A percentile compares a stretch with the other conserved stretches of the same genome.
Conservation (phyloP, 352 stramenopile genomes). For the Globisporangium barbulae region DNA sequence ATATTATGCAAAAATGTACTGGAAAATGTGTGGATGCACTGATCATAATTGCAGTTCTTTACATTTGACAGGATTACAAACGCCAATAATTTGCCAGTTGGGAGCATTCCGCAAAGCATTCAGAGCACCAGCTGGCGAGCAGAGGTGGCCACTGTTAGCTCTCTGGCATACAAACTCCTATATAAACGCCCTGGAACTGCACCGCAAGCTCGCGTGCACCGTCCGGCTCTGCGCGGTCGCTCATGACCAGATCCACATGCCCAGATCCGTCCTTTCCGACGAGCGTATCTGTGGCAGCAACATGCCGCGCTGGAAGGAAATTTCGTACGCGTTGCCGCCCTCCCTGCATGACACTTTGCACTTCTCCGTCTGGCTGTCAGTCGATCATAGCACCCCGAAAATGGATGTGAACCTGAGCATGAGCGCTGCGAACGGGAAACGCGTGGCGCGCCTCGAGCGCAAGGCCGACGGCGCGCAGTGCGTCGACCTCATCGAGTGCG, state of each 20-base stretch:
- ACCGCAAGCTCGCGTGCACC: not conserved
- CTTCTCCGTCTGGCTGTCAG: not conserved
- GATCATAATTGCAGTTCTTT: not conserved
- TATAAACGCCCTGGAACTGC: not conserved
- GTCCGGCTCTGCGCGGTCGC: not conserved
- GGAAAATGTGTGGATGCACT: too few relatives aligned
- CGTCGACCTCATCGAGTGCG: constrained; percentile 57
- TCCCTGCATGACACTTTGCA: not conserved
- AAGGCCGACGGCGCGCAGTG: constrained; percentile 31
- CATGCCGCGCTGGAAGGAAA: not conserved
- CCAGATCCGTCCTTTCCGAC: too few relatives aligned
- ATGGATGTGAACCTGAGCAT: not conserved
- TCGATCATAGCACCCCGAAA: not conserved
- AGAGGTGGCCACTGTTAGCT: not conserved
- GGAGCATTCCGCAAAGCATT: not conserved
- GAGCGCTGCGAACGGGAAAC: not conserved
- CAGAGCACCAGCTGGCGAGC: not conserved
- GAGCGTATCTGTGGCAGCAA: not conserved
- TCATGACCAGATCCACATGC: not conserved
- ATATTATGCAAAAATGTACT: too few relatives aligned
- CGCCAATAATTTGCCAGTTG: not conserved
- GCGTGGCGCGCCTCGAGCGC: constrained; percentile 32
- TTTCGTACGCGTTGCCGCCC: not conserved
- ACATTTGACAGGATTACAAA: not conserved
- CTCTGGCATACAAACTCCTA: constrained; percentile 5